These are phyloP conservation scores for Paulownia fortunei DNA, from an alignment of 257 asterid species.

Conservation along the genomic window DNA sequence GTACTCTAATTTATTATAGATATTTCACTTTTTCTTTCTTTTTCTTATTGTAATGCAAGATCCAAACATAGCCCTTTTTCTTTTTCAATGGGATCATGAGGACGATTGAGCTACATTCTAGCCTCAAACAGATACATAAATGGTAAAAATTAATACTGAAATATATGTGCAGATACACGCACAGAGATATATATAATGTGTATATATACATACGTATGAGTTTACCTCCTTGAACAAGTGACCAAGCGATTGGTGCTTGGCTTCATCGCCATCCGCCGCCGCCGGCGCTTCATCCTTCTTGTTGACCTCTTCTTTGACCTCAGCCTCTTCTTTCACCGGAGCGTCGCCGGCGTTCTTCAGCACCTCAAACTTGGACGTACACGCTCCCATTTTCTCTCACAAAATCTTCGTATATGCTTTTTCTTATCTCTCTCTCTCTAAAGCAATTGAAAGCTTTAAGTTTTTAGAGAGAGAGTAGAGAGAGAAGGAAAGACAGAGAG, in stretches of 20 bases:
- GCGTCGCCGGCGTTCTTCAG: conserved; percentile 42
- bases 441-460: conserved; percentile 4
- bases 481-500: conserved; percentile 6
- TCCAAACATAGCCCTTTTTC: too few species aligned
- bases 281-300: neutral
- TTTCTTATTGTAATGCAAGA: too few species aligned
- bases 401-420: neutral
- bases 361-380: conserved; percentile 51
- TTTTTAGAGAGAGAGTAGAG: neutral
- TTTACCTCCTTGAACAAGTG: conserved; percentile 42
- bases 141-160: too few species aligned
- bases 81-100: too few species aligned
- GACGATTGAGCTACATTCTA: too few species aligned
- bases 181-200: neutral
- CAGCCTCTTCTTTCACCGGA: conserved; percentile 15
- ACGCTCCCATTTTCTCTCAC: conserved; percentile 54
- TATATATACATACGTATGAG: neutral
- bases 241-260: conserved; percentile 39
- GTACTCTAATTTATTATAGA: too few species aligned
- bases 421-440: conserved; percentile 28
- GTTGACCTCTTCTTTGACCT: conserved; percentile 14
- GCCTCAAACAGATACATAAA: too few species aligned
- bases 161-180: neutral
- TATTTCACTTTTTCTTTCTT: too few species aligned
- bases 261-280: conserved; percentile 18